Evolutionary conservation across 1,284 basidiomycete species (phyloP), one percentile per base, ranked within the genome.

Genomic region (Puccinia horiana): DNA sequence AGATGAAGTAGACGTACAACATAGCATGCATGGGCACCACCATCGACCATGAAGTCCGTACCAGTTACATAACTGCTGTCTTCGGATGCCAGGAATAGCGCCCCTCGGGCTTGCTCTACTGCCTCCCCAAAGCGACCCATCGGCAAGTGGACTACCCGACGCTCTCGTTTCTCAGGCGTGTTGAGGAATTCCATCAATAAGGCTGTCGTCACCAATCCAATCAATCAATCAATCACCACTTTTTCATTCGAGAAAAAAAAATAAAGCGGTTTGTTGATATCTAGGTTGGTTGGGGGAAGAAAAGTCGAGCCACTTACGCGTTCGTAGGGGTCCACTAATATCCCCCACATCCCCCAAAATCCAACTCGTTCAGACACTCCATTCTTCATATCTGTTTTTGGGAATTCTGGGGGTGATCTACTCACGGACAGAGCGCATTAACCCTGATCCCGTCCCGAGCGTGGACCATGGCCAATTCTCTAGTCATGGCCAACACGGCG

Each of bases 91-190:
- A 94, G 88, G 90, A 96, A 97, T 47, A 97, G 90, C 16, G 94
- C 95, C 58, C 92, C 94, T 86, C 92, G 93, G 37, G 96, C 96
- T 85, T 96, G 90, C 88, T 98, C 96, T 84, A 98, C 90, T 0
- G 96, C 96, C 89, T 98, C 95, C 76, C 96, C 96, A 87, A 98
- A 98, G 83, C 96, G 91, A 82, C 96, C 96, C 93, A 98, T 94
- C 1, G 96, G 96, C 42, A 96, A 90, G 87, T 98, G 96, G 37
- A 94, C 91, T 86, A 98, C 87, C 76, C 96, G 90, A 70, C 96
- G 91, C 83, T 97, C 91, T 84, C 93, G 91, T 89, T 98, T 98
- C 90, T 99, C 96, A 63, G 92, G 90, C n/a, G 96, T 98, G 88
- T 98, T 91, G 85, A 99, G 90, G 90, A 96, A 98, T 87, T 98